Conservation (phyloP, 768 basidiomycete genomes). For the Auriscalpium vulgare region DNA sequence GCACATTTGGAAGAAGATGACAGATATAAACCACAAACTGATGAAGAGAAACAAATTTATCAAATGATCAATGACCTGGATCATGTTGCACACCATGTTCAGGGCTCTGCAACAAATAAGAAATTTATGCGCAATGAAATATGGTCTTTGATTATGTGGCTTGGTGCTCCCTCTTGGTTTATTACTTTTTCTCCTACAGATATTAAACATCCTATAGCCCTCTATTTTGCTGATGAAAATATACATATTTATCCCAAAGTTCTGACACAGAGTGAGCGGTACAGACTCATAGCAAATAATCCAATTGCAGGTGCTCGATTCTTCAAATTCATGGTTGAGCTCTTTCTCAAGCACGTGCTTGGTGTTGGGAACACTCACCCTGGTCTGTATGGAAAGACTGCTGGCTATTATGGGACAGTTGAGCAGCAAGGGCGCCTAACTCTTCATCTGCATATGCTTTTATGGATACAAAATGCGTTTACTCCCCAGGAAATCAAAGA, state of each 20-base stretch:
- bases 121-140: slow-evolving; percentile 16
- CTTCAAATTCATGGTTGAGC: slow-evolving; percentile 12
- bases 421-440: slow-evolving; percentile 7
- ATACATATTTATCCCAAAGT: not conserved
- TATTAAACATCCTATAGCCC: slow-evolving; percentile 10
- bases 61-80: slow-evolving; percentile 9
- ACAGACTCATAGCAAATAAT: slow-evolving; percentile 4
- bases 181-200: slow-evolving; percentile 17
- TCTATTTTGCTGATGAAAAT: slow-evolving; percentile 11
- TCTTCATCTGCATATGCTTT: slow-evolving; percentile 16
- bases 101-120: slow-evolving; percentile 7
- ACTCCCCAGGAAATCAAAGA: slow-evolving; percentile 14
- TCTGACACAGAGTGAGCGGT: not conserved
- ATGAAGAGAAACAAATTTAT: slow-evolving; percentile 4
- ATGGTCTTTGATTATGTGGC: slow-evolving; percentile 8
- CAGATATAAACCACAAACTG: slow-evolving; percentile 1
- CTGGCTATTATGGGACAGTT: slow-evolving; percentile 15
- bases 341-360: slow-evolving; percentile 12
- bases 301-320: slow-evolving; percentile 14
- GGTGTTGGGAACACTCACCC: not conserved
- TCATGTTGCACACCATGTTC: slow-evolving; percentile 8
- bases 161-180: slow-evolving; percentile 16
- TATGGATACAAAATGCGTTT: slow-evolving; percentile 8
- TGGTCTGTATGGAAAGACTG: slow-evolving; percentile 13
- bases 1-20: not conserved